Conservation (phyloP, 2,329 filamentous ascomycete species). For the Akanthomyces uredinophilus region DNA sequence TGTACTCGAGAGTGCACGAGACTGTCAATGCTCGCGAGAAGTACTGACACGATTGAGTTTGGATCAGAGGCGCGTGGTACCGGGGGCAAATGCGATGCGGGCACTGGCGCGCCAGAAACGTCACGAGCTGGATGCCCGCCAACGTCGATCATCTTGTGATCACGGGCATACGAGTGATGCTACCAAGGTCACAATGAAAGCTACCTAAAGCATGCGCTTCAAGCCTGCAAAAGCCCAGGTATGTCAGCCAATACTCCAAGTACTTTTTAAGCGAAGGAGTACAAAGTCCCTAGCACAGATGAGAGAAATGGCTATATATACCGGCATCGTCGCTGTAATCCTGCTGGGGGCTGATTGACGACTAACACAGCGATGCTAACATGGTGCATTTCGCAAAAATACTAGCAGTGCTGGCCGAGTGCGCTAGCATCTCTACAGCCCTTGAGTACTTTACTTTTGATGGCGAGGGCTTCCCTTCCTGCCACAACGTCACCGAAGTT, state of each 20-base stretch:
- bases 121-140: too few species aligned
- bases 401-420: neutral
- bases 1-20: too few species aligned
- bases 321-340: neutral
- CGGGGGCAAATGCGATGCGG: too few species aligned
- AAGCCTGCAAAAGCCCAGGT: neutral
- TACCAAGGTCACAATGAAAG: neutral
- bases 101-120: too few species aligned
- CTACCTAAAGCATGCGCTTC: neutral
- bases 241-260: neutral
- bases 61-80: too few species aligned
- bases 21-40: too few species aligned
- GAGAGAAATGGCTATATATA: neutral
- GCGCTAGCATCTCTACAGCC: neutral
- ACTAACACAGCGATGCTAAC: neutral
- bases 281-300: neutral
- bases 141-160: neutral
- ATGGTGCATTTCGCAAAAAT: neutral
- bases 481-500: slow-evolving; percentile 40
- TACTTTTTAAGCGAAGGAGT: neutral
- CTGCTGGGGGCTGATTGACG: neutral
- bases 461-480: slow-evolving; percentile 42
- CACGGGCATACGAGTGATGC: neutral
- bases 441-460: slow-evolving; percentile 45
- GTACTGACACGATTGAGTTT: too few species aligned